A percentile compares a stretch with the other conserved stretches of the same genome.
These are phyloP conservation scores for Garcia nutans DNA, from an alignment of 345 rosid species.

Conservation along the genomic window DNA sequence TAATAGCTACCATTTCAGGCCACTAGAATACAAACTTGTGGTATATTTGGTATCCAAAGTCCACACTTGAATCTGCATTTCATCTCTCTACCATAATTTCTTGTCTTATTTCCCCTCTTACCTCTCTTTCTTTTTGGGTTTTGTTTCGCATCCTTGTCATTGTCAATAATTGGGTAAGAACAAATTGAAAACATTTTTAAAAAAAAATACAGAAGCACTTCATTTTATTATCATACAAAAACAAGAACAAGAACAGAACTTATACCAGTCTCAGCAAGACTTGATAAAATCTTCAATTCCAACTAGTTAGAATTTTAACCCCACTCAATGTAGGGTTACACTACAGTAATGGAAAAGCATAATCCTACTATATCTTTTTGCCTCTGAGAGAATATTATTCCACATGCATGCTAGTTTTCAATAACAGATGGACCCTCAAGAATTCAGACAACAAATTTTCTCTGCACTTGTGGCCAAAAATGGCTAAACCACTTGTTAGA, in stretches of 20 bases:
- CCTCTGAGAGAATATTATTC: neutral
- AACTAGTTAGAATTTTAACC: neutral
- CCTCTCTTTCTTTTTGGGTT: neutral
- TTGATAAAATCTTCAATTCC: neutral
- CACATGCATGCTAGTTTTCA: neutral
- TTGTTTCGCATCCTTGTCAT: neutral
- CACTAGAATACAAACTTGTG: conserved; percentile 36
- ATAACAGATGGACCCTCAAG: neutral
- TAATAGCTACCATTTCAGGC: conserved; percentile 30
- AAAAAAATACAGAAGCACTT: neutral
- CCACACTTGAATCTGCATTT: conserved; percentile 18
- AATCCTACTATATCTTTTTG: neutral
- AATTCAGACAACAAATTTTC: neutral
- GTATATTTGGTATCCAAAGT: conserved; percentile 45
- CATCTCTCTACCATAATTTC: no score
- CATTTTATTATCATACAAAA: neutral
- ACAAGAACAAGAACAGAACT: neutral
- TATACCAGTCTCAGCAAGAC: neutral
- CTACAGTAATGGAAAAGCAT: neutral
- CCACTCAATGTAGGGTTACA: neutral
- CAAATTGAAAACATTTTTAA: neutral
- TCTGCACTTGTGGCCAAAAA: neutral
- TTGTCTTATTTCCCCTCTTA: neutral
- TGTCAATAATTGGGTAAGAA: neutral
- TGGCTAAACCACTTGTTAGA: neutral